phyloP scores from a whole-genome alignment of 345 rosid genomes.

The Firmiana major region DNA sequence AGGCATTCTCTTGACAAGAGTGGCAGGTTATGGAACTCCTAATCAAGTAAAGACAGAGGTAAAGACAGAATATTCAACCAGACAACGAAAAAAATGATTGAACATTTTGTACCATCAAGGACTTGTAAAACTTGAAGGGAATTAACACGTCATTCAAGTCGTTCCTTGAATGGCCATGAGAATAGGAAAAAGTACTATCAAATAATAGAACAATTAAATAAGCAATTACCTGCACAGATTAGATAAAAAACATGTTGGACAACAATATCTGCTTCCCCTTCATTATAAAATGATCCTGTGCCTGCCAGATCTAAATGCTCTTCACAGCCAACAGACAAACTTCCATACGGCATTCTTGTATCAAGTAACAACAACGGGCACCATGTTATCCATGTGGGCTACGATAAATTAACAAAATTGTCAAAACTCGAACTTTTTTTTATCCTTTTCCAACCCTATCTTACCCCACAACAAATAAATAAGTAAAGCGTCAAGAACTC shows the following conservation, averaged over 20 bases:
- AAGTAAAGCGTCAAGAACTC: background rate
- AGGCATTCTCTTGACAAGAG: background rate
- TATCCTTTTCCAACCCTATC: background rate
- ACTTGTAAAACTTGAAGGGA: background rate
- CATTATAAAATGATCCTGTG: constrained; percentile 88
- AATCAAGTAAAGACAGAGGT: no score
- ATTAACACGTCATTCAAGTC: background rate
- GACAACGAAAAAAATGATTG: background rate
- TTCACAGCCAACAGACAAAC: constrained; percentile 82
- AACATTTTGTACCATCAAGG: background rate
- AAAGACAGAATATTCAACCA: background rate
- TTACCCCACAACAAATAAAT: background rate
- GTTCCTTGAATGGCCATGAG: background rate
- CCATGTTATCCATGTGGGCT: constrained; percentile 91
- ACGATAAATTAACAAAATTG: constrained; percentile 21
- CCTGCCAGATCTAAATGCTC: constrained; percentile 97
- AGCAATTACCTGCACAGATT: constrained; percentile 62
- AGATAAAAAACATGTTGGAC: constrained; percentile 78
- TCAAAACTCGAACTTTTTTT: background rate
- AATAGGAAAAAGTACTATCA: background rate
- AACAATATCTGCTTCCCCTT: constrained; percentile 96
- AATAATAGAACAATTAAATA: background rate
- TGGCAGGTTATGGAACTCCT: background rate
- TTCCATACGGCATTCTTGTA: constrained; percentile 86
- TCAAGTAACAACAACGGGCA: constrained; percentile 92